phyloP scores from a whole-genome alignment of 768 basidiomycete genomes.

The Podaxis rugospora region DNA sequence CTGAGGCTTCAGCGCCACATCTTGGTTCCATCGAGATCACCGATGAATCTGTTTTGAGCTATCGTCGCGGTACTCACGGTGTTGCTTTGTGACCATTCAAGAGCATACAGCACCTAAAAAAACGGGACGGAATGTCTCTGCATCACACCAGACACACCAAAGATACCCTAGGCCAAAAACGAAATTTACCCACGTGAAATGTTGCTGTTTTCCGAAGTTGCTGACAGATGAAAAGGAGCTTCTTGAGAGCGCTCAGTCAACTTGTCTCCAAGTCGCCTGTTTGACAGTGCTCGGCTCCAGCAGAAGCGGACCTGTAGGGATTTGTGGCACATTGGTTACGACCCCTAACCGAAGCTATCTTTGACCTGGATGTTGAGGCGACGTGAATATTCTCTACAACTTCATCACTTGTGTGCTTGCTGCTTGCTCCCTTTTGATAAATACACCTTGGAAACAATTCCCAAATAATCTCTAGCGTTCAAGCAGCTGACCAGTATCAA shows the following conservation, averaged over 20 bases:
- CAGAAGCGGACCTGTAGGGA: background rate
- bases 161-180: background rate
- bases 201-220: background rate
- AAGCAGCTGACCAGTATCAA: background rate
- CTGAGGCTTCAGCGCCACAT: background rate
- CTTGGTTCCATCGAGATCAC: background rate
- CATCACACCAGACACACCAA: too few relatives aligned
- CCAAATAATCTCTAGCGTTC: background rate
- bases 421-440: background rate
- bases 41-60: background rate
- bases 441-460: constrained; percentile 2
- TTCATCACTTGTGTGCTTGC: background rate
- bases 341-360: background rate
- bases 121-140: background rate
- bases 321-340: constrained; percentile 1
- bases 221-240: background rate
- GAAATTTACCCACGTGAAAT: background rate
- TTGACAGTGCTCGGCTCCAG: background rate
- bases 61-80: background rate
- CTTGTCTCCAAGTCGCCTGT: too few relatives aligned
- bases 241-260: background rate
- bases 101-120: background rate
- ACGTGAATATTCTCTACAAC: background rate
- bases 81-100: background rate
- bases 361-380: background rate